Conservation (phyloP, 2,329 filamentous ascomycete species). For the Pezicula carpinea region DNA sequence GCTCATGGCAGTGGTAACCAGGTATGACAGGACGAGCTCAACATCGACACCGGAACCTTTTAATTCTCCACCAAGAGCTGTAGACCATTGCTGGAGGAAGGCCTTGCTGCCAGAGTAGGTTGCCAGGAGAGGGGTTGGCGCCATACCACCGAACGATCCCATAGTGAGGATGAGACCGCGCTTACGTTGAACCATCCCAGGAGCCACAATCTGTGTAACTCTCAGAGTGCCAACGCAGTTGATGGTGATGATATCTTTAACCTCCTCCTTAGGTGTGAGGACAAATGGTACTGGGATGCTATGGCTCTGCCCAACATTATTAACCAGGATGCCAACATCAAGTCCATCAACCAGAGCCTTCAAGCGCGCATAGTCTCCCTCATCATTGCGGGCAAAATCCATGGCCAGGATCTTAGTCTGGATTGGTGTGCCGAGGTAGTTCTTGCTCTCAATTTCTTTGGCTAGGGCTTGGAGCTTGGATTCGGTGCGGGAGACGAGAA, state of each 20-base stretch:
- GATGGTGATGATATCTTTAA: slow-evolving; percentile 88
- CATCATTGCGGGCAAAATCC: slow-evolving; percentile 81
- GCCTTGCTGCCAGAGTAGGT: slow-evolving; percentile 98
- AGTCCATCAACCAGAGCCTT: slow-evolving; percentile 64
- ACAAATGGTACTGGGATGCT: slow-evolving; percentile 87
- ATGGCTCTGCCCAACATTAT: slow-evolving; percentile 96
- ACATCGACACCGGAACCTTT: slow-evolving; percentile 77
- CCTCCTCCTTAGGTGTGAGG: slow-evolving; percentile 72
- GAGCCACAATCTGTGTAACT: slow-evolving; percentile 79
- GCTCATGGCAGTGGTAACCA: slow-evolving; percentile 95
- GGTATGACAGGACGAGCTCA: slow-evolving; percentile 86
- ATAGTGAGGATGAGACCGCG: slow-evolving; percentile 91
- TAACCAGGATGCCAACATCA: slow-evolving; percentile 84
- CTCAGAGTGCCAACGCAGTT: slow-evolving; percentile 90
- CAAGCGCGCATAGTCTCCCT: slow-evolving; percentile 74
- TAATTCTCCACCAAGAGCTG: slow-evolving; percentile 78
- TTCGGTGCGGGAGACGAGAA: slow-evolving; percentile 92
- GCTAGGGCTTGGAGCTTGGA: slow-evolving; percentile 81
- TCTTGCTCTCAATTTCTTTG: slow-evolving; percentile 65
- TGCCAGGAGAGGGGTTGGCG: slow-evolving; percentile 86
- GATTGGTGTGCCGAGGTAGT: slow-evolving; percentile 52
- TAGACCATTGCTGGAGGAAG: slow-evolving; percentile 95
- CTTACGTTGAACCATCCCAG: slow-evolving; percentile 78
- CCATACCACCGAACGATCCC: slow-evolving; percentile 92
- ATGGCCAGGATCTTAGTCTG: slow-evolving; percentile 79